Base-by-base conservation (phyloP, 345 rosid genomes). In the Acer saccharum region DNA sequence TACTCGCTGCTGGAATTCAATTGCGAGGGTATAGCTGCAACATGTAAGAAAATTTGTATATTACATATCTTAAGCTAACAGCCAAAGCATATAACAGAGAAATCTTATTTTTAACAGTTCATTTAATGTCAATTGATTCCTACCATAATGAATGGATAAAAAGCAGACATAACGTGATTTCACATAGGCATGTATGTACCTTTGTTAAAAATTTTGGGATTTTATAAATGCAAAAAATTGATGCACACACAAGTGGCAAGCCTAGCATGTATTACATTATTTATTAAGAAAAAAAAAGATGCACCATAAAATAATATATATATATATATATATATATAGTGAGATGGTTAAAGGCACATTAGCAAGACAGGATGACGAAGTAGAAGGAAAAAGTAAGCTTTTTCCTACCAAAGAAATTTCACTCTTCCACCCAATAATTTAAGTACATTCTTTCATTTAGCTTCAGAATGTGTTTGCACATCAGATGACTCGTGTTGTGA, bases 1-100 rank as follows among this genome's bases (percentile, higher is more conserved):
- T 41, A 77, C 99, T 76, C 68, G 85, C 84, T 86, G 93, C 85
- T 95, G 99, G 83, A 93, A 93, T 72, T 91, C 95, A 54, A 93
- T 86, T 11, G 98, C 97, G 10, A 92, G 88, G 27, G 81, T 69
- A 81, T 90, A 90, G 87, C 98, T 95, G 90, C 88, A 83, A 81
- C 62, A 81, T 65, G 66, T 67, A 79, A 71, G 20, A 21, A 67
- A 82, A 54, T 11, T 8, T 62, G 43, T 61, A 67, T 21, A 46
- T 39, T 60, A 52, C 41, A 63, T 55, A 52, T 13, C 14, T 29
- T 43, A 60, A 25, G 20, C 23, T n/a, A 65, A 44, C 20, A 17
- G 35, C 8, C n/a, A 27, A 20, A 65, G 52, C 66, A 71, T 18
- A 11, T 18, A 35, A 54, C n/a, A 35, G 25, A 64, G 17, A 35